Conservation (phyloP, 2,329 filamentous ascomycete genomes). For the Nothophoma quercina region DNA sequence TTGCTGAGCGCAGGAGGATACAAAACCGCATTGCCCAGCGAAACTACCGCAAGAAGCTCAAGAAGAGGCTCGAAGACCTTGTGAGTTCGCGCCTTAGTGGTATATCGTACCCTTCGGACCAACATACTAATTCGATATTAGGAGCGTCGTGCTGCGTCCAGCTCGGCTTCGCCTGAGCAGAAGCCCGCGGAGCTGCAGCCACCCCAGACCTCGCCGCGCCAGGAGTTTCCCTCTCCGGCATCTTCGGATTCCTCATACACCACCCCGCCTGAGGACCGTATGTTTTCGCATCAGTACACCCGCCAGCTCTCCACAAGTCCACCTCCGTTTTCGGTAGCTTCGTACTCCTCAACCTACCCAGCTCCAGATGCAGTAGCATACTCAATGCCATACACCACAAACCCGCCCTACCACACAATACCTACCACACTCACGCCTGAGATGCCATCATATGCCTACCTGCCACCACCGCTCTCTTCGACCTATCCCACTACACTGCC, state of each 20-base stretch:
- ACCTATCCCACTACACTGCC: constrained; percentile 66
- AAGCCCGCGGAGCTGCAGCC: constrained; percentile 61
- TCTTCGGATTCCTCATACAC: constrained; percentile 48
- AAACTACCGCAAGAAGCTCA: constrained; percentile 96
- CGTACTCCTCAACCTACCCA: constrained; percentile 71
- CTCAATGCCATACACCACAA: constrained; percentile 60
- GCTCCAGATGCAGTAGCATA: constrained; percentile 71
- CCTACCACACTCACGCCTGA: constrained; percentile 48
- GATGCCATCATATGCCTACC: constrained; percentile 61
- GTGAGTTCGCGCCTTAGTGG: constrained; percentile 25
- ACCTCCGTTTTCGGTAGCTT: constrained; percentile 63
- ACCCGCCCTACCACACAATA: constrained; percentile 49
- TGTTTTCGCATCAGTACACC: constrained; percentile 72
- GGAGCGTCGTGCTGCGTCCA: constrained; percentile 76
- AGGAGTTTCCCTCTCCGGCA: constrained; percentile 47
- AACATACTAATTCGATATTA: constrained; percentile 27
- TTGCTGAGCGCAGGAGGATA: constrained; percentile 91
- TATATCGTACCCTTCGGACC: constrained; percentile 20
- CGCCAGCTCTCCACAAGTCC: constrained; percentile 76
- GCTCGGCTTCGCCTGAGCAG: constrained; percentile 66
- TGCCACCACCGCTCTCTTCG: constrained; percentile 58
- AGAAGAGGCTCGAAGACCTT: constrained; percentile 85
- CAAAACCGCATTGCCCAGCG: constrained; percentile 98
- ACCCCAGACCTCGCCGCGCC: constrained; percentile 45
- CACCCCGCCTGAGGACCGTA: constrained; percentile 69